Evolutionary conservation across 192 early-diverging fungal species (phyloP).

Genomic region (Glomus cerebriforme): DNA sequence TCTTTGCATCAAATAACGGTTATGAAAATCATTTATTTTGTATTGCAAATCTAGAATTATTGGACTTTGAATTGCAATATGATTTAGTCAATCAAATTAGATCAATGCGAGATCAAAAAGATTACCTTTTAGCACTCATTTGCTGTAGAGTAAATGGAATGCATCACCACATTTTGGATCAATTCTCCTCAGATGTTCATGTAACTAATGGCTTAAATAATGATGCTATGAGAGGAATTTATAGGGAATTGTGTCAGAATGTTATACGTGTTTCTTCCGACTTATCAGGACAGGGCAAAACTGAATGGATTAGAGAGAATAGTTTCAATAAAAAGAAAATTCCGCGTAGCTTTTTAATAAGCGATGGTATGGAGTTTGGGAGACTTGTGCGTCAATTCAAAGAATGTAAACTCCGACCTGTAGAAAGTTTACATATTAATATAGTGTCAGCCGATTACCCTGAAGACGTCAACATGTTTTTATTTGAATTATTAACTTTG

Average conservation of each 20-base stretch:
- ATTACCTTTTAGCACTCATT: constrained; percentile 15
- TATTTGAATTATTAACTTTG: not conserved
- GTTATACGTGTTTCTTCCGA: constrained; percentile 22
- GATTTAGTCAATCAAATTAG: constrained; percentile 24
- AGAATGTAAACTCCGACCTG: not conserved
- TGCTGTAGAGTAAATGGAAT: constrained; percentile 20
- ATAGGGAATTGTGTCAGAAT: constrained; percentile 15
- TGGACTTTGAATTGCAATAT: constrained; percentile 27
- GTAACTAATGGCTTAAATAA: not conserved
- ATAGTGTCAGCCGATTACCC: not conserved
- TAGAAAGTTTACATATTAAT: not conserved
- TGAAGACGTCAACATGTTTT: constrained; percentile 1
- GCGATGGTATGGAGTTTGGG: constrained; percentile 20
- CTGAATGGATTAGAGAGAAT: constrained; percentile 23
- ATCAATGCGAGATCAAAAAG: not conserved
- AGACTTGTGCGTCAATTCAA: constrained; percentile 14
- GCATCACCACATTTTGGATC: constrained; percentile 31
- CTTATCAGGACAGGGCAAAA: constrained; percentile 28
- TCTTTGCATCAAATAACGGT: constrained; percentile 22
- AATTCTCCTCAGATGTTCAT: constrained; percentile 24
- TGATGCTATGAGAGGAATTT: constrained; percentile 7
- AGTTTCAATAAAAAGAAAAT: not conserved
- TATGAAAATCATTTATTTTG: constrained; percentile 28
- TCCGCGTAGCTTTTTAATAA: constrained; percentile 18
- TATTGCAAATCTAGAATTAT: constrained; percentile 27